Evolutionary conservation across 2,329 filamentous ascomycete genomes (phyloP), one percentile per base, ranked within the genome.

Genomic region (Cadophora gregata): DNA sequence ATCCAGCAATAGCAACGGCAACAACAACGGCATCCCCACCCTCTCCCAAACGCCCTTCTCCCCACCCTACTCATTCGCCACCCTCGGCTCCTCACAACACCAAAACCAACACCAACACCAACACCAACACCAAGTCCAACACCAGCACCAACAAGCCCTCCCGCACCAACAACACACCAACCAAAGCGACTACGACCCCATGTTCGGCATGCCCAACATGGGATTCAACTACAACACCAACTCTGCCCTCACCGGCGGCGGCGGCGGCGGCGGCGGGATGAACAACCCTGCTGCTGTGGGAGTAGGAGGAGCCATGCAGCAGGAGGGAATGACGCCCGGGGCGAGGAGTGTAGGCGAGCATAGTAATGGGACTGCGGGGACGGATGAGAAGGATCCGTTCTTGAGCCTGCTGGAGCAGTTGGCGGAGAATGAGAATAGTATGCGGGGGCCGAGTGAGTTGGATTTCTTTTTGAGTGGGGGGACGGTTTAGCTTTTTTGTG

Each of bases 321-420:
- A 77, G 73, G 67, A 72, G 36, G 71, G 68, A 68, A 67, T 78
- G 76, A 69, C 78, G 72, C 68, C 85, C 0, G 83, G 81, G 1
- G 80, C 75, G 1, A 80, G 80, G 69, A 87, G 84, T 75, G 81
- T 82, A 63, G 81, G 81, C 50, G 83, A 81, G 10, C 85, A 83
- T 45, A 63, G 61, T 47, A 63, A 55, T 27, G 61, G 61, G 66
- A 82, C 82, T 0, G 33, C 48, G 21, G 50, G 47, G 1, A 53
- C 60, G 10, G 60, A 62, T 55, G 85, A 95, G 71, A 93, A 92
- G 72, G 93, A 96, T 75, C 92, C 92, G 0, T 96, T 96, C 75
- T 78, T 96, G 48, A 91, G 87, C 68, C 79, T 96, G 50, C 80
- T 96, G 42, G 92, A 96, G 77, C 92, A 96, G 79, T 82, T 96